Evolutionary conservation across 2,329 filamentous ascomycete species (phyloP).

Genomic region (Periconia sp.): DNA sequence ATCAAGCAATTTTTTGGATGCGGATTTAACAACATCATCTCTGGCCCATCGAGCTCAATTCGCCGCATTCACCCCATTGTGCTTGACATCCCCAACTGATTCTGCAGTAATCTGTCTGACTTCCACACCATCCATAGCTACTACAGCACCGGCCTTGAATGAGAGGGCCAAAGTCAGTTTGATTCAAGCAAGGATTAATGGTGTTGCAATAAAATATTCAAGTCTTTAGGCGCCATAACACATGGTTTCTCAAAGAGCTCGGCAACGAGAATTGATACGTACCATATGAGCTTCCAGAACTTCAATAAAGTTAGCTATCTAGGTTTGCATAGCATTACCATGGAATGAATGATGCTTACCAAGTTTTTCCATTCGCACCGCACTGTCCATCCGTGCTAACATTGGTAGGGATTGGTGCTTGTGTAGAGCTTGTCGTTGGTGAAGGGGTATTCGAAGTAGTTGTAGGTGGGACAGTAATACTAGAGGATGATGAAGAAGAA

Average conservation of each 20-base stretch:
- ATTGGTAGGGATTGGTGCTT: constrained; percentile 18
- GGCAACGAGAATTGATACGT: too few relatives aligned
- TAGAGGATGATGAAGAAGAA: constrained; percentile 12
- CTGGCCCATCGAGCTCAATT: not conserved
- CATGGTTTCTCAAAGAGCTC: too few relatives aligned
- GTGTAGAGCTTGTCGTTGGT: constrained; percentile 11
- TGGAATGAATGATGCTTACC: not conserved
- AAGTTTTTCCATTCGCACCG: constrained; percentile 25
- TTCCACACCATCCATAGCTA: constrained; percentile 29
- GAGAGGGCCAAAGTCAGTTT: too few relatives aligned
- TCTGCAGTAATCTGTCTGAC: constrained; percentile 22
- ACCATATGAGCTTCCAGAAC: constrained; percentile 20
- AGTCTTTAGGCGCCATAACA: too few relatives aligned
- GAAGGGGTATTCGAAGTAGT: constrained; percentile 10
- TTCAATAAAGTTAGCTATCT: not conserved
- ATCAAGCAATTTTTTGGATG: too few relatives aligned
- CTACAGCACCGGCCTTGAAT: constrained; percentile 22
- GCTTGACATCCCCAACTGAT: constrained; percentile 22
- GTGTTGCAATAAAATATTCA: too few relatives aligned
- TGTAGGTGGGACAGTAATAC: constrained; percentile 10
- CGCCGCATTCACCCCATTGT: constrained; percentile 22
- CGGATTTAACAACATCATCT: not conserved
- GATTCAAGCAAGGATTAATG: too few relatives aligned
- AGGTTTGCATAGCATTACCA: too few relatives aligned
- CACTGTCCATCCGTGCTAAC: constrained; percentile 28